phyloP scores from a whole-genome alignment of 179 eudicot species.

The Beta macrorhiza region DNA sequence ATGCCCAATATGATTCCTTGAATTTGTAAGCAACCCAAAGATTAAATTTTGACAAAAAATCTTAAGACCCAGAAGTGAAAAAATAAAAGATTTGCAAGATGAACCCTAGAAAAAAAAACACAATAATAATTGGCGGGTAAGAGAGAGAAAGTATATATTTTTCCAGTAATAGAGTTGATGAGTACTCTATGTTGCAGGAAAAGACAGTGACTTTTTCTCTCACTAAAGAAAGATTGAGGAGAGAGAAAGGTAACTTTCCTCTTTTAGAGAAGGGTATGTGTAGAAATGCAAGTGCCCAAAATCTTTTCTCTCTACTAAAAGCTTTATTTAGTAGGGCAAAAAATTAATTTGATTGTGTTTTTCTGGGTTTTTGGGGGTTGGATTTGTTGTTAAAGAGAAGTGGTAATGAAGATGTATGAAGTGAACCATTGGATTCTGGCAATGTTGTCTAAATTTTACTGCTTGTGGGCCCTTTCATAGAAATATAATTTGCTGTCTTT shows the following conservation, averaged over 20 bases:
- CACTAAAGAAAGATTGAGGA: conserved; percentile 4
- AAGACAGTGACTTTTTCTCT: conserved; percentile 18
- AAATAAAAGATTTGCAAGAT: no score
- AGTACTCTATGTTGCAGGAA: conserved; percentile 19
- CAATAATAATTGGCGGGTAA: conserved; percentile 23
- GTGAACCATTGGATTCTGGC: conserved; percentile 18
- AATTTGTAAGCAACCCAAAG: conserved; percentile 6
- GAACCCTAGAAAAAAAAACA: conserved; percentile 19
- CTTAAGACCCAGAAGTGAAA: no score
- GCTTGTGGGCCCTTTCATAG: neutral
- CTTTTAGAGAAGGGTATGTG: conserved; percentile 4
- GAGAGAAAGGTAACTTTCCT: conserved; percentile 14
- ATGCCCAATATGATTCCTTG: neutral
- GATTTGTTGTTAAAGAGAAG: neutral
- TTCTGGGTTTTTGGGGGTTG: neutral
- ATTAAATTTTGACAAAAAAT: conserved; percentile 7
- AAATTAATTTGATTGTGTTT: neutral
- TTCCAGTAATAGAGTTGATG: neutral
- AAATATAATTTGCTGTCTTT: conserved; percentile 7
- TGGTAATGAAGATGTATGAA: neutral
- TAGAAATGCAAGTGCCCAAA: no score
- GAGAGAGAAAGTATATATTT: neutral
- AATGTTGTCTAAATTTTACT: conserved; percentile 13
- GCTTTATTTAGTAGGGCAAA: neutral
- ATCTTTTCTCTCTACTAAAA: neutral